A percentile compares a stretch with the other conserved stretches of the same genome.
Evolutionary conservation across 768 basidiomycete genomes (phyloP).

Genomic region (Collybia nuda): DNA sequence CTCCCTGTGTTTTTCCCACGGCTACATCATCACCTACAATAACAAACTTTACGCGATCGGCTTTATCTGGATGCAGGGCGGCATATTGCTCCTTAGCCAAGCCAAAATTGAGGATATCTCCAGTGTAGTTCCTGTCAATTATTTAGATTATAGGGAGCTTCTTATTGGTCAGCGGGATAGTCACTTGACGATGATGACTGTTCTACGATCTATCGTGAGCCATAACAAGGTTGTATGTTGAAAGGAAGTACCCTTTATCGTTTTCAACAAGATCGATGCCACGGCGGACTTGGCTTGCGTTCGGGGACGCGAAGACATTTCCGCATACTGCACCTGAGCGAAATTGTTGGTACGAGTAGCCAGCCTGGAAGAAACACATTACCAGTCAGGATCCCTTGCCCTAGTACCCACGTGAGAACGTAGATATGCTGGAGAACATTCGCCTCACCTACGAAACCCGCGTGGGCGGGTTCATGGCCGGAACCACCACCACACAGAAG

Average conservation of each 20-base stretch:
- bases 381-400: conserved; percentile 80
- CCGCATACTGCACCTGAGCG: conserved; percentile 74
- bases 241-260: conserved; percentile 57
- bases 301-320: conserved; percentile 89
- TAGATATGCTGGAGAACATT: neutral
- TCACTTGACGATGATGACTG: conserved; percentile 83
- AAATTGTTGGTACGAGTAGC: neutral
- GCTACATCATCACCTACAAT: conserved; percentile 91
- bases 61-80: conserved; percentile 64
- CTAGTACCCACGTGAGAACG: conserved; percentile 29
- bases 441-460: conserved; percentile 79
- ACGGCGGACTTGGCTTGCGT: conserved; percentile 77
- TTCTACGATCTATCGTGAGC: conserved; percentile 37
- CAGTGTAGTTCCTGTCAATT: conserved; percentile 74
- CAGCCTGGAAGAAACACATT: conserved; percentile 5
- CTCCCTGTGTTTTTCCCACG: conserved; percentile 78
- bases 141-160: conserved; percentile 4
- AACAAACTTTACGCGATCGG: conserved; percentile 69
- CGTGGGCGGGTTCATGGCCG: conserved; percentile 91
- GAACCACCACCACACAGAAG: conserved; percentile 84
- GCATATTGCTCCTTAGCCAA: conserved; percentile 85
- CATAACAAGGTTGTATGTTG: neutral
- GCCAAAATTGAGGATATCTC: conserved; percentile 90
- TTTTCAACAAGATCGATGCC: conserved; percentile 78
- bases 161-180: neutral